Evolutionary conservation across 2,329 filamentous ascomycete genomes (phyloP).

Genomic region (Diaporthe sp.): DNA sequence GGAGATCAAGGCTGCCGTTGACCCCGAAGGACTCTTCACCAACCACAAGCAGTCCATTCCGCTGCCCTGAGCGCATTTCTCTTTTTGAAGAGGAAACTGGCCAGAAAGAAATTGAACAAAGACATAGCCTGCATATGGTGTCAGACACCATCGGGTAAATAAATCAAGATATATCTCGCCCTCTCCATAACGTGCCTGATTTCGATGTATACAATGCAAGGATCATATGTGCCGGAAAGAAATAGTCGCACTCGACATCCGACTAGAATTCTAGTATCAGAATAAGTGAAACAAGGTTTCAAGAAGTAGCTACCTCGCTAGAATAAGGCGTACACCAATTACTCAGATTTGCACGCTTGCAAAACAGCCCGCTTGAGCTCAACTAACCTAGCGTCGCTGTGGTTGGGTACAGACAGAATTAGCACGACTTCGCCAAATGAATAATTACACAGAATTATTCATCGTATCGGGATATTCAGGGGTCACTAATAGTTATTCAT

Average conservation of each 20-base stretch:
- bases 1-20: constrained; percentile 11
- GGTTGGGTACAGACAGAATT: not conserved
- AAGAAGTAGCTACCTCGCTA: too few species aligned
- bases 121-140: not conserved
- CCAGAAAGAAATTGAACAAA: not conserved
- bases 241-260: too few species aligned
- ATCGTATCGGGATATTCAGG: too few species aligned
- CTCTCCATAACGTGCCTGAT: too few species aligned
- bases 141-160: not conserved
- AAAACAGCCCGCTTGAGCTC: not conserved
- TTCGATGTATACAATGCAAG: too few species aligned
- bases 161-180: too few species aligned
- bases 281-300: too few species aligned
- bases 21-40: not conserved
- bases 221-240: too few species aligned
- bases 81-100: not conserved
- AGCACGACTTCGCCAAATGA: not conserved
- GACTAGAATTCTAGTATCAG: too few species aligned
- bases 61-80: not conserved
- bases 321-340: too few species aligned
- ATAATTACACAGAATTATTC: not conserved
- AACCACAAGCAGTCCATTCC: constrained; percentile 14
- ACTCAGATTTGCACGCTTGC: not conserved
- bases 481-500: too few species aligned
- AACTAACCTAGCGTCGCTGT: not conserved